A percentile compares a stretch with the other conserved stretches of the same genome.
These are phyloP conservation scores for Goffeauzyma gilvescens DNA, from an alignment of 768 basidiomycete species.

Conservation along the genomic window DNA sequence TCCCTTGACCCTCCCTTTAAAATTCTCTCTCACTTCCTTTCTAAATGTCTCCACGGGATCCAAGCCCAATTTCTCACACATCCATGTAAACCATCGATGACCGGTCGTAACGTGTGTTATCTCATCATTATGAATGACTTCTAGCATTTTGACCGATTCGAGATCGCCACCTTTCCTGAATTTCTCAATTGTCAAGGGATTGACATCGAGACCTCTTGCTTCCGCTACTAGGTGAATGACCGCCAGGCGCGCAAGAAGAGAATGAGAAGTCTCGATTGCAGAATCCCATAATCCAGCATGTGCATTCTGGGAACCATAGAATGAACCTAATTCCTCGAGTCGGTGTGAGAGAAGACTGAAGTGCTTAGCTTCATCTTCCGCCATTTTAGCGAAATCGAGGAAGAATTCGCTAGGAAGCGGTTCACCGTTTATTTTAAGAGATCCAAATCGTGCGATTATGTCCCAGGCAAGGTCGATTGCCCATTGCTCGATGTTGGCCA, in stretches of 20 bases:
- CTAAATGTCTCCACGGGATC: slow-evolving; percentile 53
- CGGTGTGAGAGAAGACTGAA: slow-evolving; percentile 52
- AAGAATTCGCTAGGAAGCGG: slow-evolving; percentile 53
- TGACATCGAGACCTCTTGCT: slow-evolving; percentile 65
- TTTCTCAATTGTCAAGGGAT: slow-evolving; percentile 57
- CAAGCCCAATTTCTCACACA: slow-evolving; percentile 24
- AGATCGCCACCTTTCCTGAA: slow-evolving; percentile 47
- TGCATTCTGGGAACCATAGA: slow-evolving; percentile 47
- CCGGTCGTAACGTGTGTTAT: slow-evolving; percentile 59
- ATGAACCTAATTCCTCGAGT: slow-evolving; percentile 40
- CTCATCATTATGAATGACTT: slow-evolving; percentile 62
- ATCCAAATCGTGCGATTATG: slow-evolving; percentile 59
- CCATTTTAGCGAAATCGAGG: slow-evolving; percentile 59
- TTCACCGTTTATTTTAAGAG: slow-evolving; percentile 33
- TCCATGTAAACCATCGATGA: slow-evolving; percentile 66
- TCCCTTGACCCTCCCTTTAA: slow-evolving; percentile 50
- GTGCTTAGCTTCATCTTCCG: slow-evolving; percentile 59
- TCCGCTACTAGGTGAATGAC: slow-evolving; percentile 76
- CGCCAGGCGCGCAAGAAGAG: slow-evolving; percentile 51
- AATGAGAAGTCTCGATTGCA: slow-evolving; percentile 47
- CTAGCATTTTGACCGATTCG: slow-evolving; percentile 49
- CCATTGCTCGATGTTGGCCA: slow-evolving; percentile 77
- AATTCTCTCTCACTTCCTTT: slow-evolving; percentile 48
- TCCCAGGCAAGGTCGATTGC: slow-evolving; percentile 80
- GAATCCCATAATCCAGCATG: slow-evolving; percentile 68